A percentile compares a stretch with the other conserved stretches of the same genome.
These are phyloP conservation scores for Pulveroboletus ravenelii DNA, from an alignment of 768 basidiomycete genomes.

Conservation along the genomic window DNA sequence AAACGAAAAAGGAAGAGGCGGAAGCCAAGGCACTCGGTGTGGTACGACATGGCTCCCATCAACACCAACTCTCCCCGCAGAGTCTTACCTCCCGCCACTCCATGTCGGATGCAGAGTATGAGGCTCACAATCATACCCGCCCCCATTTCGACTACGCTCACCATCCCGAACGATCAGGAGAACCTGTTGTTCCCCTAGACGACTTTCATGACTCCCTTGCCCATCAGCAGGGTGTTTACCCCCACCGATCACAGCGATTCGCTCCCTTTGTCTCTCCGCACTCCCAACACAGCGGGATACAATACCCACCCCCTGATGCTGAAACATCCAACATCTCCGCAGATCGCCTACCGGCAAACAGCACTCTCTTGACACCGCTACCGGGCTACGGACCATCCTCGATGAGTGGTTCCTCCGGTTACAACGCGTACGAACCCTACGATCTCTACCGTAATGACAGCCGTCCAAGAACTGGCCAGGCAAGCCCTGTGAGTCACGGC, in stretches of 20 bases:
- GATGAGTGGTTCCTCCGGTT: conserved; percentile 16
- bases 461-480: conserved; percentile 41
- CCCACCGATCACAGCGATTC: conserved; percentile 28
- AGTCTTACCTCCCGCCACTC: conserved; percentile 24
- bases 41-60: conserved; percentile 17
- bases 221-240: conserved; percentile 16
- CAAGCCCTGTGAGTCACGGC: conserved; percentile 20
- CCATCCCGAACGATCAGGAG: conserved; percentile 21
- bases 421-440: conserved; percentile 23
- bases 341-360: conserved; percentile 54
- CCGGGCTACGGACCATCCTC: conserved; percentile 49
- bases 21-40: conserved; percentile 23
- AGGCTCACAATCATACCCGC: conserved; percentile 12
- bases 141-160: conserved; percentile 23
- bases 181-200: conserved; percentile 6
- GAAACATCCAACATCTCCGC: conserved; percentile 18
- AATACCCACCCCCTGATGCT: conserved; percentile 20
- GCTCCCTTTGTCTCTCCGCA: conserved; percentile 17
- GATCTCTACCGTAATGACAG: conserved; percentile 38
- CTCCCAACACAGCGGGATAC: conserved; percentile 11
- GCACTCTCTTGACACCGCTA: conserved; percentile 69
- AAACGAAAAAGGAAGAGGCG: conserved; percentile 78
- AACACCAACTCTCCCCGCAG: conserved; percentile 13
- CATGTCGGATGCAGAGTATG: conserved; percentile 22
- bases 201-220: conserved; percentile 19